Evolutionary conservation across 2,329 filamentous ascomycete genomes (phyloP), one percentile per base, ranked within the genome.

Genomic region (Macrophomina pseudophaseolina): DNA sequence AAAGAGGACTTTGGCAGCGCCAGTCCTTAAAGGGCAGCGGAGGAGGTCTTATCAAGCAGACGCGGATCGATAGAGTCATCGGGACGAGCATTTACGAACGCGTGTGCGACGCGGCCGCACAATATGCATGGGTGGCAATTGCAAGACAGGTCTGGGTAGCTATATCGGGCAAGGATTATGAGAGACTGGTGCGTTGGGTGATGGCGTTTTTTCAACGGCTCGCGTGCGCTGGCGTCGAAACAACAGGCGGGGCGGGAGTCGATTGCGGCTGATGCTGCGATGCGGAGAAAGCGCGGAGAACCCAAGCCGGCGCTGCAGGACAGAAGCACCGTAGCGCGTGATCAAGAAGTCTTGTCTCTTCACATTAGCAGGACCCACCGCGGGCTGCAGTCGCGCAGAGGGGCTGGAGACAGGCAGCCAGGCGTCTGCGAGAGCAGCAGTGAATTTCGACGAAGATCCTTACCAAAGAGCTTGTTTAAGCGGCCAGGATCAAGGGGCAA

Each of bases 1-100:
- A 86, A 90, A 33, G 92, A 95, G 75, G 90, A 93, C 75, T 74
- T 89, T 44, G 78, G 78, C 42, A 75, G 72, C 67, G 73, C 71
- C 68, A 68, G 54, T 12, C 12, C 63, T 32, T 56, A 33, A 65
- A 51, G 16, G 51, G 63, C 12, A n/a, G 12, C 42, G 16, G 12
- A 7, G 7, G 40, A 48, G 2, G 51, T 40, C 32, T 62, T 38
- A 58, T 46, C n/a, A 28, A 65, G 51, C 62, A 65, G 51, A 14
- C 33, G 0, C 28, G 18, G 30, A 28, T 23, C 38, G 42, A 30
- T 51, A 44, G 28, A 48, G 40, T 54, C 63, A 56, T 56, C 52
- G 32, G 44, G 4, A 18, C 30, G 30, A 38, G 59, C 35, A 58
- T 44, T 18, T 33, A 38, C 52, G 52, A 38, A 38, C 4, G 35